Evolutionary conservation across 2,329 filamentous ascomycete species (phyloP), one percentile per base, ranked within the genome.

Genomic region (Nemania sp.): DNA sequence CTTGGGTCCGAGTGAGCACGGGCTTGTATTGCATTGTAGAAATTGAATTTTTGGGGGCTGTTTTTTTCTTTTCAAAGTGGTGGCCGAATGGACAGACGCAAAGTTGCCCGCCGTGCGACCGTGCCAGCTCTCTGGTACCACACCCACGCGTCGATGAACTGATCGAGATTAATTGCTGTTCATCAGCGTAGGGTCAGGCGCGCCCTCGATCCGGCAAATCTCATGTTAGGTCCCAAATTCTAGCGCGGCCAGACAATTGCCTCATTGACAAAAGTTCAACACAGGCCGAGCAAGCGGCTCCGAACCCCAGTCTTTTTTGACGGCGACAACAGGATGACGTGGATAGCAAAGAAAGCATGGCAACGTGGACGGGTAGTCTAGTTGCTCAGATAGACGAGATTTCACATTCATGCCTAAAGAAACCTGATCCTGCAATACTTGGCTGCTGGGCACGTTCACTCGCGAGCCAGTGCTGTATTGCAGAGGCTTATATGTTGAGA

Each of bases 401-500:
- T 39, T 65, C 60, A 60, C 47, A 60, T 65, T 49, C 39, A 21
- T 65, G 60, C 63, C 60, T 42, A 56, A 65, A 54, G 51, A 29
- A 55, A 58, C 51, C 54, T 37, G 17, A 58, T 39, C 29, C 54
- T 48, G 58, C 29, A 29, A 57, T 46, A 46, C 48, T 35, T 40
- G 40, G 25, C 21, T 25, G 43, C 46, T 12, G 43, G n/a, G 35
- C 18, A 48, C 12, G 13, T 37, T 18, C 20, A 50, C 15, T 34
- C 35, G 50, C 40, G 35, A 29, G n/a, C 21, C 17, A 25, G 46
- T 43, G 47, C 11, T 25, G 15, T 32, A 21, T 49, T 29, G 25
- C 3, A 29, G 25, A 49, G 40, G 35, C 11, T 37, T 29, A 32
- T 50, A 15, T 55, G n/a, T 35, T 12, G 43, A 34, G 34, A 34